A percentile compares a stretch with the other conserved stretches of the same genome.
These are phyloP conservation scores for Rhododendron ferrugineum DNA, from an alignment of 148 eudicot species.

Conservation along the genomic window DNA sequence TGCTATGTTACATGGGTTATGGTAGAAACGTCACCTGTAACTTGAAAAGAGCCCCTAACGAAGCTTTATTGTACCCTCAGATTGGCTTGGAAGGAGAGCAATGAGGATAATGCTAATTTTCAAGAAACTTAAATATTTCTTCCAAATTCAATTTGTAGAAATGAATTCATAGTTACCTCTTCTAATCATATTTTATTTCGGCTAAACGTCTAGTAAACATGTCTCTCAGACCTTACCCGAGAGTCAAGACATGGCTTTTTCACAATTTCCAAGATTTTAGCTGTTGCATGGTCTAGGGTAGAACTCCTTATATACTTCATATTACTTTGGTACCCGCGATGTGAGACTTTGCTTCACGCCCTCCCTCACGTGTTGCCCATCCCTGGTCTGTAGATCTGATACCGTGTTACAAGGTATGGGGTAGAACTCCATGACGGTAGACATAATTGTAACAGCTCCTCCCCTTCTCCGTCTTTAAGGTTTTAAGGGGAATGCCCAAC, in stretches of 20 bases:
- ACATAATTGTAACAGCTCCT: background rate
- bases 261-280: background rate
- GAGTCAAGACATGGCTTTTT: background rate
- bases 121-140: background rate
- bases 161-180: background rate
- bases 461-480: background rate
- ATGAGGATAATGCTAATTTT: background rate
- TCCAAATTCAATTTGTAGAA: background rate
- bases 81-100: background rate
- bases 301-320: background rate
- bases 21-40: background rate
- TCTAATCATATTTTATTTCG: background rate
- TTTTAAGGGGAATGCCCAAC: background rate
- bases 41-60: background rate
- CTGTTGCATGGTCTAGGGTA: background rate
- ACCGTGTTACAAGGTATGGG: background rate
- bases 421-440: background rate
- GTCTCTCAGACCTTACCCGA: background rate
- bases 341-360: background rate
- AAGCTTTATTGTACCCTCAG: background rate
- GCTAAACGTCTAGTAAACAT: background rate
- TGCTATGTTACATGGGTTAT: background rate
- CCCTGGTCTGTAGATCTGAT: background rate
- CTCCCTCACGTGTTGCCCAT: background rate
- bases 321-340: background rate